A percentile compares a stretch with the other conserved stretches of the same genome.
phyloP scores from a whole-genome alignment of 2,329 filamentous ascomycete genomes.

The Aureobasidium sp. region DNA sequence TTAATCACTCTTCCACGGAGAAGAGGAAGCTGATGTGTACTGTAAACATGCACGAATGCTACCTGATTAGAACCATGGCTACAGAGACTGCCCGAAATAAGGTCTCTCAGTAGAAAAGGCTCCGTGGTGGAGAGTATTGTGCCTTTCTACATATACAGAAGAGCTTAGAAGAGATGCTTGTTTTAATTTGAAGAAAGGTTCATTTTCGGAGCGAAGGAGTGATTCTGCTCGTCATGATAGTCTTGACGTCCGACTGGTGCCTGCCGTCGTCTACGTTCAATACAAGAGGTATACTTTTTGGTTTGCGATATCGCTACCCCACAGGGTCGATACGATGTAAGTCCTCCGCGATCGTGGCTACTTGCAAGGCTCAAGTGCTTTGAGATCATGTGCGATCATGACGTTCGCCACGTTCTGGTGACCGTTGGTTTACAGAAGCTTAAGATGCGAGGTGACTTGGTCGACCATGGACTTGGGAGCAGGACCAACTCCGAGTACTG shows the following conservation, averaged over 20 bases:
- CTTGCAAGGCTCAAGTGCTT: background rate
- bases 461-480: conserved; percentile 91
- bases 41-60: background rate
- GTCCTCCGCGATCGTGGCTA: background rate
- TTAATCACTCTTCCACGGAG: too few relatives aligned
- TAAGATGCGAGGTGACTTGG: conserved; percentile 84
- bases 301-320: background rate
- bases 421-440: conserved; percentile 67
- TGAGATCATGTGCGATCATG: background rate
- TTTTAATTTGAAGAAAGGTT: too few relatives aligned
- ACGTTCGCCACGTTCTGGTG: background rate
- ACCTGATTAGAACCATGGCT: background rate
- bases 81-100: background rate
- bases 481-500: conserved; percentile 79
- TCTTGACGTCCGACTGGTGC: background rate
- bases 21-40: too few relatives aligned
- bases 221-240: too few relatives aligned
- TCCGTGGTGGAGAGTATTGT: background rate
- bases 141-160: background rate
- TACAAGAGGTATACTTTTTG: background rate
- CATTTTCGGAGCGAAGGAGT: too few relatives aligned
- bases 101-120: background rate
- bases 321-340: background rate
- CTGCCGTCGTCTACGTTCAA: background rate
- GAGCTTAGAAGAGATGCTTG: too few relatives aligned